Evolutionary conservation across 1,284 basidiomycete species (phyloP).

Genomic region (Vanrija sp.): DNA sequence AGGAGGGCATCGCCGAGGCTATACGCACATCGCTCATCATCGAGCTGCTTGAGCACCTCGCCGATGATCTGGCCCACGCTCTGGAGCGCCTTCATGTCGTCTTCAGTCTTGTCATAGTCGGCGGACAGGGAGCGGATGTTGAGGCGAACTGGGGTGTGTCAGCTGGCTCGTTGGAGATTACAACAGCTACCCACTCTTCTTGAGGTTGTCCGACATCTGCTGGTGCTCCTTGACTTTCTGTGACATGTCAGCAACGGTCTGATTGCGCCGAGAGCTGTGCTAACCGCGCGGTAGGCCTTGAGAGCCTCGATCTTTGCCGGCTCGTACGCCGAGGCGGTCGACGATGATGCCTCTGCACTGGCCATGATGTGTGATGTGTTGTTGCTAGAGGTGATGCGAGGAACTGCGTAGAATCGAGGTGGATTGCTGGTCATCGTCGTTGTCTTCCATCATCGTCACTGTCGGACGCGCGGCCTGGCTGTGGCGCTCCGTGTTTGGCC

Average conservation of each 20-base stretch:
- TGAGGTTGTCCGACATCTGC: conserved; percentile 72
- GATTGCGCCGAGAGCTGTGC: neutral
- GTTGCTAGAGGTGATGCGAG: conserved; percentile 3
- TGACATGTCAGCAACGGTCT: conserved; percentile 11
- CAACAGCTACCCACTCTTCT: conserved; percentile 63
- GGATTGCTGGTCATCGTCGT: conserved; percentile 1
- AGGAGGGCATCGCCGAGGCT: neutral
- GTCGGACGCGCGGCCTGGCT: conserved; percentile 1
- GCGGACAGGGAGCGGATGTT: conserved; percentile 77
- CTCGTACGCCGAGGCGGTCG: conserved; percentile 30
- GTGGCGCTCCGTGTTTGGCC: neutral
- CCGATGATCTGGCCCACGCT: conserved; percentile 99
- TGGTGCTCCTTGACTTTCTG: conserved; percentile 91
- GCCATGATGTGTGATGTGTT: conserved; percentile 5
- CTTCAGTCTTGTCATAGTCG: conserved; percentile 92
- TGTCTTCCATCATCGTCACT: neutral
- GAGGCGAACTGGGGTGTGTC: conserved; percentile 35
- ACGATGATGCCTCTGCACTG: conserved; percentile 27
- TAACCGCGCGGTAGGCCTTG: conserved; percentile 48
- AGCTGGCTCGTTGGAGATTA: neutral
- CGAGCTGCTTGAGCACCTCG: conserved; percentile 97
- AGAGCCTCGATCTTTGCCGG: conserved; percentile 49
- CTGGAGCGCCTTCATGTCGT: conserved; percentile 98
- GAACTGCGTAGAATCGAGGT: neutral
- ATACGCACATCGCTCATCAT: conserved; percentile 90